Base-by-base conservation (phyloP, 2,329 filamentous ascomycete species). In the Cladosporium sphaerospermum region DNA sequence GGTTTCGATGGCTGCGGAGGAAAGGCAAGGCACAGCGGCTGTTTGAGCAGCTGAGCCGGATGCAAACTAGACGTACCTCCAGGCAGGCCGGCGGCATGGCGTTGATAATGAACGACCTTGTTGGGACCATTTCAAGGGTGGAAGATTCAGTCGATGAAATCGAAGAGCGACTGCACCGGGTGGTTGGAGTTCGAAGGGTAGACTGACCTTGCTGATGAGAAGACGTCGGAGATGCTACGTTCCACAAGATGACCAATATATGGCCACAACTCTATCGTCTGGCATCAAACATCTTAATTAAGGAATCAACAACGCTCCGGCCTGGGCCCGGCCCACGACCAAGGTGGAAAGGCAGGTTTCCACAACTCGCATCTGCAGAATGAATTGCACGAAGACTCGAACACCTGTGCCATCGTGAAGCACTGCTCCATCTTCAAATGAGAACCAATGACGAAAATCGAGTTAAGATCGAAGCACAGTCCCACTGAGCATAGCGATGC, bases 11-110 rank as follows among this genome's bases (percentile, higher is more conserved):
- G 72, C 54, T 74, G 41, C 58, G 62, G 36, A 61, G 54, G 45
- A 73, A 72, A 54, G 57, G 62, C 2, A 65, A 68, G 40, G 69
- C 69, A 10, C 59, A 70, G 45, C 57, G 55, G n/a, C 56, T 74
- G 48, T 66, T 69, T 36, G 60, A 68, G 41, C 57, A 59, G 3
- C 48, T 75, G 50, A 66, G 58, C 53, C 58, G 71, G 41, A 60
- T 73, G 39, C 69, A 73, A 58, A 66, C 67, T 4, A 62, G 72
- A 47, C 57, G 71, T 44, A 73, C 69, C 28, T 65, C 67, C 32
- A 56, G 64, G 50, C 66, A 69, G 54, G 65, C 69, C 3, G 62
- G 62, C 11, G 67, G 64, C 11, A 57, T 69, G 44, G 61, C 59
- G 18, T 45, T 64, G 50, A 55, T 62, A 52, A 60, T 66, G 55